Evolutionary conservation across 78 protist species (phyloP).

Genomic region (Dictyostelium intermedium): DNA sequence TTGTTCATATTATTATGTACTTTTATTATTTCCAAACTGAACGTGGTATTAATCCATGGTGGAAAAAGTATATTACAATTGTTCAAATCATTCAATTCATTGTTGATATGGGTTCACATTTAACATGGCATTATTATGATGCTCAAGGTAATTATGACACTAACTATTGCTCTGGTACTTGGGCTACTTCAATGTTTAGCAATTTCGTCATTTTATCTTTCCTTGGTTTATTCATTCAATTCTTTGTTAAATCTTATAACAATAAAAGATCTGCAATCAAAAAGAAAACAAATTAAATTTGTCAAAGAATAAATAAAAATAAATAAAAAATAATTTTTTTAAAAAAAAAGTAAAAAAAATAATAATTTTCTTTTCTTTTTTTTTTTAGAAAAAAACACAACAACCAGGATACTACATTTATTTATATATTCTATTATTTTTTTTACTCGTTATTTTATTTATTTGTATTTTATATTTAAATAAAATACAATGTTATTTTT

Average conservation of each 20-base stretch:
- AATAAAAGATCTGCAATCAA: not conserved
- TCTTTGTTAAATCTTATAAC: conserved; percentile 23
- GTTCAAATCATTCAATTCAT: conserved; percentile 80
- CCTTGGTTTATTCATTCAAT: conserved; percentile 55
- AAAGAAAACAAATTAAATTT: conserved; percentile 13
- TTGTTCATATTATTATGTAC: conserved; percentile 88
- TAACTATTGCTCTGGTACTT: conserved; percentile 8
- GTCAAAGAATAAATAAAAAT: not conserved
- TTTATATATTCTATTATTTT: too few relatives aligned
- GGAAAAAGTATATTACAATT: conserved; percentile 76
- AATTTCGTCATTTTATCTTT: conserved; percentile 51
- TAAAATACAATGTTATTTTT: too few relatives aligned
- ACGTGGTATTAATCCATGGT: conserved; percentile 75
- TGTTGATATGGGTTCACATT: conserved; percentile 36
- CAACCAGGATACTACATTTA: too few relatives aligned
- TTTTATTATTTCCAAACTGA: conserved; percentile 54
- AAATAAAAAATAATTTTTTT: not conserved
- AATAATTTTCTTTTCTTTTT: too few relatives aligned
- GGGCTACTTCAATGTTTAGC: not conserved
- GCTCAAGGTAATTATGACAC: not conserved
- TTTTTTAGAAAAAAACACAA: not conserved
- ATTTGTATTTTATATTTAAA: not conserved
- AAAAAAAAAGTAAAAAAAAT: not conserved
- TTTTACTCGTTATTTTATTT: not conserved
- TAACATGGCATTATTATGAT: conserved; percentile 32